Percentiles rank a stretch among this genome's conserved stretches.
phyloP scores from a whole-genome alignment of 306 rosid genomes.

The Trifolium repens region DNA sequence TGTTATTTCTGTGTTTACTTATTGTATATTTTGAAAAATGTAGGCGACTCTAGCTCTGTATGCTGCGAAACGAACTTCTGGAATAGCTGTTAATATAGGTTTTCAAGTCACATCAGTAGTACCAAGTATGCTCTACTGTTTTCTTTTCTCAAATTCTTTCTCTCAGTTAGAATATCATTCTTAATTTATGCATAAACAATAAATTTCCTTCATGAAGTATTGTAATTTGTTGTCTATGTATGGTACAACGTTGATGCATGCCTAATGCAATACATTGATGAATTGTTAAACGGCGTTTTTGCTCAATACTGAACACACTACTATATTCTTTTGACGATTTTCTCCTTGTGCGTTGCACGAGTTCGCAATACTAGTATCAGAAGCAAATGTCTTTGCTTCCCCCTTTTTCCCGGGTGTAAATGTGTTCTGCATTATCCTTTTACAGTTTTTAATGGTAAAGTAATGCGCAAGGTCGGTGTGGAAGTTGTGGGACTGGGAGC shows the following conservation, averaged over 20 bases:
- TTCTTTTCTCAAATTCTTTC: conserved; percentile 19
- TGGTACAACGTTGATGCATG: neutral
- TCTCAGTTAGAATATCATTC: conserved; percentile 22
- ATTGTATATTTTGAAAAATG: conserved; percentile 46
- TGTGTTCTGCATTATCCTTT: conserved; percentile 27
- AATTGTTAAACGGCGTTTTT: neutral
- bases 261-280: neutral
- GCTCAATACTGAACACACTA: neutral
- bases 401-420: conserved; percentile 5
- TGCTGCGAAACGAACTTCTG: conserved; percentile 84
- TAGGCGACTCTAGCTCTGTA: conserved; percentile 88
- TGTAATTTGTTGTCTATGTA: neutral
- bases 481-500: conserved; percentile 94
- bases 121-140: conserved; percentile 73
- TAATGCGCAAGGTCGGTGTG: conserved; percentile 88
- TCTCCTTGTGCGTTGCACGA: neutral
- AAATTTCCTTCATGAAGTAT: conserved; percentile 20
- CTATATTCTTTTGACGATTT: neutral
- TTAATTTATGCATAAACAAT: conserved; percentile 22
- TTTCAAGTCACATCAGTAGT: conserved; percentile 89
- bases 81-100: conserved; percentile 91
- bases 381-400: neutral
- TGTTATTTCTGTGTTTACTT: conserved; percentile 26
- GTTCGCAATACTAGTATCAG: neutral
- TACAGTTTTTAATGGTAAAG: conserved; percentile 82